Evolutionary conservation across 192 early-diverging fungal genomes (phyloP), one percentile per base, ranked within the genome.

Genomic region (Geranomyces michiganensis): DNA sequence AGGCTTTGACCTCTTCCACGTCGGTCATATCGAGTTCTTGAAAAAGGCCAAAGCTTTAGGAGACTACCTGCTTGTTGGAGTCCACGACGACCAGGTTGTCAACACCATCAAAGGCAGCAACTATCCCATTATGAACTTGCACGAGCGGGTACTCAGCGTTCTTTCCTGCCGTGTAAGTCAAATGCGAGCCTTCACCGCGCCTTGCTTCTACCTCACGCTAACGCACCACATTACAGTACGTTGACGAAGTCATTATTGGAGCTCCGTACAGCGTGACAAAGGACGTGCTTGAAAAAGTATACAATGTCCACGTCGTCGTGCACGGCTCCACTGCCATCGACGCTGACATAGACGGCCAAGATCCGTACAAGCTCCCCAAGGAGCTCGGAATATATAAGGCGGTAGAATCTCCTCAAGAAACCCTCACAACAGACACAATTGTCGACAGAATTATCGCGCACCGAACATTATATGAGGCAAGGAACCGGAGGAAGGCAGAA

Each of bases 1-100:
- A 22, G 92, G 93, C 15, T 98, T 96, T 82, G 96, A 98, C 70
- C 77, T 98, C 68, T 98, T 98, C 87, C 96, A 96, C 75, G 71
- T 89, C 3, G 93, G 93, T n/a, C 96, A 98, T 76, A 92, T 94
- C 72, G 92, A 96, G 77, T 96, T 96, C 81, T 80, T 98, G 74
- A 89, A 89, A 72, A 86, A 90, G 67, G 94, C 93, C 29, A 93
- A 88, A 69, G 87, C 85, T 62, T 78, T 90, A 55, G 95, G 96
- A 47, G 88, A 94, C 80, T 98, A 92, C 64, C 79, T 98, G 63
- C 84, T 98, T 46, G 96, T 97, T 19, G 96, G 95, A 41, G 84
- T 98, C 27, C 94, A 95, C 75, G 92, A 95, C 60, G 96, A 96
- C 82, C 76, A 89, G 86, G 89, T 89, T 6, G 92, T 96, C 55